A percentile compares a stretch with the other conserved stretches of the same genome.
Evolutionary conservation across 129 eudicot genomes (phyloP).

Genomic region (Pulicaria dysenterica): DNA sequence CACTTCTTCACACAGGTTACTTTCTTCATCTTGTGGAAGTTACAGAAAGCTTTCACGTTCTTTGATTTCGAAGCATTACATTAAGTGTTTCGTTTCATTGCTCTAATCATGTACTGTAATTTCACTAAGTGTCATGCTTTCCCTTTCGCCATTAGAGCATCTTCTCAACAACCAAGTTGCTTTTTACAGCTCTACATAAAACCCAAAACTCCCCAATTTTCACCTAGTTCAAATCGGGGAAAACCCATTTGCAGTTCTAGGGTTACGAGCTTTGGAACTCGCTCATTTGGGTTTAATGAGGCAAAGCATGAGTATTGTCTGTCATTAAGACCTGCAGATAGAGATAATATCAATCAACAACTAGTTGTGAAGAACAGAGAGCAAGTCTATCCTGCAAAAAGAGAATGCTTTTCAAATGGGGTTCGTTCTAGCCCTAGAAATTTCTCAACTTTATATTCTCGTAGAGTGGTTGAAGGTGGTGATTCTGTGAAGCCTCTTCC

Average conservation of each 20-base stretch:
- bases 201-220: slow-evolving; percentile 53
- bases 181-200: slow-evolving; percentile 38
- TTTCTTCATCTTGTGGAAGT: background rate
- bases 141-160: slow-evolving; percentile 59
- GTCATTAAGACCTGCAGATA: slow-evolving; percentile 28
- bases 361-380: slow-evolving; percentile 3
- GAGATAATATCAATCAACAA: background rate
- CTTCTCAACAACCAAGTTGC: slow-evolving; percentile 46
- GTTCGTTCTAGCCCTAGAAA: slow-evolving; percentile 35
- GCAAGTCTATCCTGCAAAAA: slow-evolving; percentile 5
- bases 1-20: slow-evolving; percentile 23
- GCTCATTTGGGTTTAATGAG: slow-evolving; percentile 20
- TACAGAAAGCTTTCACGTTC: slow-evolving; percentile 17
- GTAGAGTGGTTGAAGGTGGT: slow-evolving; percentile 37
- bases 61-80: slow-evolving; percentile 13
- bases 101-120: slow-evolving; percentile 49
- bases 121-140: slow-evolving; percentile 60
- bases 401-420: slow-evolving; percentile 37
- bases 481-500: slow-evolving; percentile 50
- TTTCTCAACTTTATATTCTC: slow-evolving; percentile 47
- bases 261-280: slow-evolving; percentile 16
- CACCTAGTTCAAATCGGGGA: slow-evolving; percentile 31
- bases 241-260: slow-evolving; percentile 30
- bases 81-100: background rate
- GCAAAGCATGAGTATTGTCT: slow-evolving; percentile 24